Evolutionary conservation across 2,329 filamentous ascomycete genomes (phyloP).

Genomic region (Paecilomyces dactylethromorphus): DNA sequence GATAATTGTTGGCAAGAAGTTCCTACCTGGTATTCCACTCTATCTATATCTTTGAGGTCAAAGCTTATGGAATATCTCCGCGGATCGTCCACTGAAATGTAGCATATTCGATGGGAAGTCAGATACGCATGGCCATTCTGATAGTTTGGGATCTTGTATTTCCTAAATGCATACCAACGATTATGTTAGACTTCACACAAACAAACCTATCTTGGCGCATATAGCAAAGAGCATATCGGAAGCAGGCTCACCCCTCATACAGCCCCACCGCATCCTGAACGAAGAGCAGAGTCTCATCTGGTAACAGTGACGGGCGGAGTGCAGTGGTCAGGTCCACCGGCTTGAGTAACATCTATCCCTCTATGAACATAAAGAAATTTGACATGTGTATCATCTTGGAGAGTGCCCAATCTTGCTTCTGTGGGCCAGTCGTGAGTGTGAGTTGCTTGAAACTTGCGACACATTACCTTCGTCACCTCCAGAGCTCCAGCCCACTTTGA

Average conservation of each 20-base stretch:
- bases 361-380: constrained; percentile 4
- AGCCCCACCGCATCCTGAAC: constrained; percentile 96
- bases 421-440: neutral
- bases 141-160: constrained; percentile 88
- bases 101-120: constrained; percentile 92
- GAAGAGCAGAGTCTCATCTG: constrained; percentile 91
- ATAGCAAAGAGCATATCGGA: neutral
- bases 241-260: constrained; percentile 77
- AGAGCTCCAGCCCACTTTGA: neutral
- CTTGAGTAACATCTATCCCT: constrained; percentile 91
- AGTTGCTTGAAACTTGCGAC: neutral
- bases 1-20: constrained; percentile 1
- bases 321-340: constrained; percentile 93
- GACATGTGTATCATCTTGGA: constrained; percentile 10
- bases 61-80: constrained; percentile 77
- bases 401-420: neutral
- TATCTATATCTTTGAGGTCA: constrained; percentile 84
- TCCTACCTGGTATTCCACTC: constrained; percentile 77
- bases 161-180: constrained; percentile 48
- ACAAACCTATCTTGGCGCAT: constrained; percentile 3
- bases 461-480: neutral
- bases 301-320: constrained; percentile 81
- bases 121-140: constrained; percentile 96
- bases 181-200: neutral
- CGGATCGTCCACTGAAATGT: constrained; percentile 83